Evolutionary conservation across 768 basidiomycete genomes (phyloP).

Genomic region (Leccinum variicolor): DNA sequence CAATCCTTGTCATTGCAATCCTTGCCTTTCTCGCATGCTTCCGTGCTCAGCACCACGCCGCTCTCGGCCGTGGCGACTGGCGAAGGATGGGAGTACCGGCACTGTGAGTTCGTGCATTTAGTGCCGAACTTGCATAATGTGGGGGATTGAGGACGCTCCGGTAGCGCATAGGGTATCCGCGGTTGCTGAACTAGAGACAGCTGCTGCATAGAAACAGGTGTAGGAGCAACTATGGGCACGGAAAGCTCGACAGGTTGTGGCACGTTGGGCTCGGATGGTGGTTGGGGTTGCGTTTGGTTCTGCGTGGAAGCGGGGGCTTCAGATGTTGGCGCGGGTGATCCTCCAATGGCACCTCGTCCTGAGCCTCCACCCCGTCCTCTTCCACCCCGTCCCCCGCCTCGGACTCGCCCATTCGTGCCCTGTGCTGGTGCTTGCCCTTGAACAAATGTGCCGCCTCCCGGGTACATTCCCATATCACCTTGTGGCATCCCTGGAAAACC

Average conservation of each 20-base stretch:
- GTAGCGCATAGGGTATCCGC: conserved; percentile 51
- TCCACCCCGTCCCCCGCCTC: conserved; percentile 45
- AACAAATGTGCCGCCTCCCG: conserved; percentile 26
- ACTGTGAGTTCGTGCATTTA: conserved; percentile 88
- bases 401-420: conserved; percentile 37
- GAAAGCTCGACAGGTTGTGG: conserved; percentile 7
- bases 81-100: conserved; percentile 91
- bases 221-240: conserved; percentile 24
- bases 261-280: conserved; percentile 11
- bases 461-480: conserved; percentile 47
- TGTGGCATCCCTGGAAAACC: conserved; percentile 61
- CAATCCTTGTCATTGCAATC: conserved; percentile 94
- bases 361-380: conserved; percentile 43
- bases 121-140: conserved; percentile 91
- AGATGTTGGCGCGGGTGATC: conserved; percentile 22
- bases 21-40: conserved; percentile 86
- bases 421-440: conserved; percentile 18
- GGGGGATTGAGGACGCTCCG: conserved; percentile 82
- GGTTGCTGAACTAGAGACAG: conserved; percentile 18
- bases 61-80: conserved; percentile 96
- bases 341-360: conserved; percentile 35
- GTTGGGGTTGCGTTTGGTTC: conserved; percentile 19
- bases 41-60: conserved; percentile 91
- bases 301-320: conserved; percentile 18
- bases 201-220: conserved; percentile 17